These are phyloP conservation scores for Puccinia triticina DNA, from an alignment of 1,284 basidiomycete genomes.

Conservation along the genomic window DNA sequence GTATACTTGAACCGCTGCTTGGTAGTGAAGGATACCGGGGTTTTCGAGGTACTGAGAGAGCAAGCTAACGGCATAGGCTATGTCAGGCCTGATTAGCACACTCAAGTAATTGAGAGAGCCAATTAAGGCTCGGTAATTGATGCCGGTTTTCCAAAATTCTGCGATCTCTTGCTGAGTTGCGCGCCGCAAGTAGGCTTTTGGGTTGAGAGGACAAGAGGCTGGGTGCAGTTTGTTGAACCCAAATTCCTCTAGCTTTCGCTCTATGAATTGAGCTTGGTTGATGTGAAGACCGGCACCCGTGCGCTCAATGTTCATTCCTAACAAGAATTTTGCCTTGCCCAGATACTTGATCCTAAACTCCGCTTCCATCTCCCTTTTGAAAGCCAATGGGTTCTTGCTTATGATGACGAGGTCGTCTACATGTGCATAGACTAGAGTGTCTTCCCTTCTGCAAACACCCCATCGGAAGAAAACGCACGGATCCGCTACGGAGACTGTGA, in stretches of 20 bases:
- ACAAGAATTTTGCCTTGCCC: too few relatives aligned
- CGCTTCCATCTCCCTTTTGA: background rate
- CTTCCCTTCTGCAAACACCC: background rate
- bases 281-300: background rate
- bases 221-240: background rate
- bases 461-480: background rate
- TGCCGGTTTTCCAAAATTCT: background rate
- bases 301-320: too few relatives aligned
- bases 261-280: background rate
- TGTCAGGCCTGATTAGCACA: background rate
- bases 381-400: background rate
- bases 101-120: slow-evolving; percentile 13
- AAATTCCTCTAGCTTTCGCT: background rate
- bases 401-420: slow-evolving; percentile 20
- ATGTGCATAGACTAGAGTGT: background rate
- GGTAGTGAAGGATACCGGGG: background rate
- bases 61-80: background rate
- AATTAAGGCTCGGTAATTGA: background rate
- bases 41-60: slow-evolving; percentile 13
- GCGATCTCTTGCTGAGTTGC: background rate
- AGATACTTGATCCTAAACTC: slow-evolving; percentile 12
- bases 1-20: background rate
- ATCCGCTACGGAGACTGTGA: background rate
- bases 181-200: background rate
- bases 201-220: background rate